These are phyloP conservation scores for Triangularia setosa DNA, from an alignment of 2,329 filamentous ascomycete genomes.

Conservation along the genomic window DNA sequence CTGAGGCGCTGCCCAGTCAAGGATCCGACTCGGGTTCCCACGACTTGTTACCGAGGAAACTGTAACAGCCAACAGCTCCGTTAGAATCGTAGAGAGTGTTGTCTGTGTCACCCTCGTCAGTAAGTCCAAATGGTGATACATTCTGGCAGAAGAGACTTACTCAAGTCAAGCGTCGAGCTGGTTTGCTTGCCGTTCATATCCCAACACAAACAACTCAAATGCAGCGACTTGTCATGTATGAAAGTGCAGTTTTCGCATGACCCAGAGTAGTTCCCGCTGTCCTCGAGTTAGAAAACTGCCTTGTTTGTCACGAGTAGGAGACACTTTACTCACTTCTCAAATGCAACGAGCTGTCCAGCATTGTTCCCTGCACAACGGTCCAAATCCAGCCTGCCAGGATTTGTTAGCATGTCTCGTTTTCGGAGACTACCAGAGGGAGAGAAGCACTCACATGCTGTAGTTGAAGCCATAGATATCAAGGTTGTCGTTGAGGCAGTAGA, in stretches of 20 bases:
- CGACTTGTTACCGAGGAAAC: conserved; percentile 36
- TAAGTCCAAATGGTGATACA: not conserved
- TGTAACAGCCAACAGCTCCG: conserved; percentile 38
- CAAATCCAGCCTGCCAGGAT: conserved; percentile 34
- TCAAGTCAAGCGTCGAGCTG: conserved; percentile 24
- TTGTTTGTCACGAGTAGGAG: not conserved
- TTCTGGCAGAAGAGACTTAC: conserved; percentile 18
- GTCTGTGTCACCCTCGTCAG: conserved; percentile 28
- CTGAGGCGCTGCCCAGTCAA: not conserved
- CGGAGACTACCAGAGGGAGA: not conserved
- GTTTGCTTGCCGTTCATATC: conserved; percentile 7
- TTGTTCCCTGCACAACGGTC: conserved; percentile 31
- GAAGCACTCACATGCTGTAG: conserved; percentile 36
- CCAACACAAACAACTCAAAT: conserved; percentile 26
- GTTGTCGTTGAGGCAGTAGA: conserved; percentile 39
- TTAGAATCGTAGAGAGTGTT: conserved; percentile 35
- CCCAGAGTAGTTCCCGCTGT: conserved; percentile 25
- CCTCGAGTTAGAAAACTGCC: not conserved
- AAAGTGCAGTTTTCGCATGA: conserved; percentile 25
- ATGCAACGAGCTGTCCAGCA: conserved; percentile 23
- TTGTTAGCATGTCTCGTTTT: not conserved
- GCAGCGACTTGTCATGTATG: conserved; percentile 17
- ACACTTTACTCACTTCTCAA: conserved; percentile 18
- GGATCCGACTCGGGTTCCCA: conserved; percentile 12
- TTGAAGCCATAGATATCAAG: conserved; percentile 35